These are phyloP conservation scores for Colletotrichum musicola DNA, from an alignment of 2,329 filamentous ascomycete genomes.

Conservation along the genomic window DNA sequence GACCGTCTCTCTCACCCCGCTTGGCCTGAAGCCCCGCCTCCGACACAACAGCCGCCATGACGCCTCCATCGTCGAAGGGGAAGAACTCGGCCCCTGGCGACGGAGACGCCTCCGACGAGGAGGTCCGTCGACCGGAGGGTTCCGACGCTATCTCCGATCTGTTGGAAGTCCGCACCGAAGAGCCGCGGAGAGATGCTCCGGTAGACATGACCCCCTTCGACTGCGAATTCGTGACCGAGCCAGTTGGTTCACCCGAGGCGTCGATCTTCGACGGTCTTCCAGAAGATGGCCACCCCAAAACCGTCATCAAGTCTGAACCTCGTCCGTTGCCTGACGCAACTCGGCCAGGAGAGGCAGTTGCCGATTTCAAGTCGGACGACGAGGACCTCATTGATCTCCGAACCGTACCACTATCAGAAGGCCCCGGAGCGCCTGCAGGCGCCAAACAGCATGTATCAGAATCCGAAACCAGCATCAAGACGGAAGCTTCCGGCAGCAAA, in stretches of 20 bases:
- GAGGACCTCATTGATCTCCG: too few relatives aligned
- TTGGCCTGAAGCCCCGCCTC: background rate
- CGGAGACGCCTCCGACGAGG: background rate
- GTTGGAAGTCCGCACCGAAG: background rate
- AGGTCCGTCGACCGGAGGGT: too few relatives aligned
- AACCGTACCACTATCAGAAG: background rate
- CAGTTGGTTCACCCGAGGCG: too few relatives aligned
- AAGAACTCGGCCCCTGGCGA: background rate
- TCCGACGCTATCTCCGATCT: background rate
- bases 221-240: background rate
- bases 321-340: too few relatives aligned
- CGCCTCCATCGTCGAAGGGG: conserved; percentile 10
- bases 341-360: too few relatives aligned
- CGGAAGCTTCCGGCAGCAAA: background rate
- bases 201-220: background rate
- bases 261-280: too few relatives aligned
- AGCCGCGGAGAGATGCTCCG: background rate
- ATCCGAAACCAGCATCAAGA: background rate
- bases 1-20: background rate
- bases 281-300: too few relatives aligned
- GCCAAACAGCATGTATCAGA: background rate
- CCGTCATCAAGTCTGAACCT: too few relatives aligned
- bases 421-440: background rate
- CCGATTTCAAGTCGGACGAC: too few relatives aligned
- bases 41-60: background rate